These are phyloP conservation scores for Pseudocohnilembus persalinus DNA, from an alignment of 169 alveolate genomes.

Conservation along the genomic window DNA sequence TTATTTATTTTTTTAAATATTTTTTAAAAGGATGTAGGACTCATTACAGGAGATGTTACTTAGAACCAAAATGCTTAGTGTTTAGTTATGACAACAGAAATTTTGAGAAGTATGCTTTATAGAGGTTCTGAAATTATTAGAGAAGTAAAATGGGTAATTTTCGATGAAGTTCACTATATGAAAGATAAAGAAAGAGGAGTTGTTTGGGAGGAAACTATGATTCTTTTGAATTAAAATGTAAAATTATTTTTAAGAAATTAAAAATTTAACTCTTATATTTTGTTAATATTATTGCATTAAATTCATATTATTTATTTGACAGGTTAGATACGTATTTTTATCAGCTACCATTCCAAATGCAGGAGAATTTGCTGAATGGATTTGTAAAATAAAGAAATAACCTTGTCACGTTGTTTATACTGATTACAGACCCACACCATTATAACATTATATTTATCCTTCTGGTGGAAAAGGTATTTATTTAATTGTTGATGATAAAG, in stretches of 20 bases:
- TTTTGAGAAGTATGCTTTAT: conserved; percentile 96
- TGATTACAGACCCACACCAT: conserved; percentile 98
- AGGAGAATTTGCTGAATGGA: conserved; percentile 99
- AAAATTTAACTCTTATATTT: neutral
- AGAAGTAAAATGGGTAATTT: conserved; percentile 95
- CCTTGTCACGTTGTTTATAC: conserved; percentile 98
- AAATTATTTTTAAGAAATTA: neutral
- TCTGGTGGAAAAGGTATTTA: conserved; percentile 95
- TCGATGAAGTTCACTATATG: conserved; percentile 99
- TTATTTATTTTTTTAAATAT: too few species aligned
- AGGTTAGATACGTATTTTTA: conserved; percentile 92
- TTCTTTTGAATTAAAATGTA: conserved; percentile 92
- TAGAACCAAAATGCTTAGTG: conserved; percentile 97
- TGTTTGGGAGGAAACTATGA: conserved; percentile 99
- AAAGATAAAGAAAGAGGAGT: conserved; percentile 99
- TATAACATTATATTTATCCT: conserved; percentile 96
- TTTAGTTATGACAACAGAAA: conserved; percentile 99
- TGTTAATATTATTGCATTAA: neutral
- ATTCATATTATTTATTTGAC: too few species aligned
- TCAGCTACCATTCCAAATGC: conserved; percentile 99
- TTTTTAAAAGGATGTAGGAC: conserved; percentile 96
- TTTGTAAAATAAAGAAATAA: conserved; percentile 95
- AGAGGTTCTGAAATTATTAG: conserved; percentile 96
- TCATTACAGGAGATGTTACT: conserved; percentile 99
- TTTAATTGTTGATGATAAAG: conserved; percentile 93